Conservation (phyloP, 306 rosid species). For the Hylodesmum podocarpum region DNA sequence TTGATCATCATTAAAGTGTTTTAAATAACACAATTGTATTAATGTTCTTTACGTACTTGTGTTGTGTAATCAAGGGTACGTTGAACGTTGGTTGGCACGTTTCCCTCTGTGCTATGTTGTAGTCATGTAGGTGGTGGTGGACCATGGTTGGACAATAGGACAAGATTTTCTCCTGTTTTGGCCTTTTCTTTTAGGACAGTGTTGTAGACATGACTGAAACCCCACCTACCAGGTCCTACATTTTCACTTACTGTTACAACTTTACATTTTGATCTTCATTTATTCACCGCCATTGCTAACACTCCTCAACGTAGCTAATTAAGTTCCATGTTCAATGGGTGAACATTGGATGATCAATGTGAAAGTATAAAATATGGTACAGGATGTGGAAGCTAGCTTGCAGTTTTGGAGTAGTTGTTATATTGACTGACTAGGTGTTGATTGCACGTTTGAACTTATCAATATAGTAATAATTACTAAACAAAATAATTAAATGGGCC, state of each 20-base stretch:
- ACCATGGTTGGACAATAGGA: neutral
- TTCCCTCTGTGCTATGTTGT: neutral
- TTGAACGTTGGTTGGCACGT: conserved; percentile 17
- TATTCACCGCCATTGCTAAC: neutral
- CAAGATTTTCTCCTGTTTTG: neutral
- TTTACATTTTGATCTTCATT: neutral
- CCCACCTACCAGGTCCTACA: neutral
- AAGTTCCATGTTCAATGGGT: neutral
- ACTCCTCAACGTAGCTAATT: neutral
- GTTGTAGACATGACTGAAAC: neutral
- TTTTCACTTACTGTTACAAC: neutral
- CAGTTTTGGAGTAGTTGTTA: conserved; percentile 9
- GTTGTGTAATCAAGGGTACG: neutral
- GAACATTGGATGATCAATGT: neutral
- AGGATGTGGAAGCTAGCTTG: neutral
- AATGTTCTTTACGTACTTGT: too few relatives aligned
- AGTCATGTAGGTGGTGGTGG: neutral
- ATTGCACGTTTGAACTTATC: neutral
- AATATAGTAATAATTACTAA: neutral
- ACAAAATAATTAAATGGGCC: neutral
- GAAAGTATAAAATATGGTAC: neutral
- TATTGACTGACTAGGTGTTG: neutral
- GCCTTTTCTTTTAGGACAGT: neutral
- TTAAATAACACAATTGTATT: too few relatives aligned
- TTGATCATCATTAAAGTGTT: too few relatives aligned